Conservation (phyloP, 2,329 filamentous ascomycete genomes). For the Paecilomyces dactylethromorphus region DNA sequence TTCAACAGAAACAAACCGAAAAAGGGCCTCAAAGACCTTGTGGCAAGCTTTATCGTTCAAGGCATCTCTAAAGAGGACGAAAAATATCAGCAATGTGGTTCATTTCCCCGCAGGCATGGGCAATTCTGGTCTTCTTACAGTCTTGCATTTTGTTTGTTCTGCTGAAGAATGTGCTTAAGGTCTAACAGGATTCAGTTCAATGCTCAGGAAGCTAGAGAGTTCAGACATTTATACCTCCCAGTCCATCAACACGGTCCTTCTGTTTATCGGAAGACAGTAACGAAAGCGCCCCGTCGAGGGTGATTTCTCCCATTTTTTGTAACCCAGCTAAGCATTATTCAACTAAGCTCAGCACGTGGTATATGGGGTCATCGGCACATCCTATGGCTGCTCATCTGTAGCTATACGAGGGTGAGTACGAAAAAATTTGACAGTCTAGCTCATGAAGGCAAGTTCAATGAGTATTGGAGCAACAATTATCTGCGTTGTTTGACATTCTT, state of each 20-base stretch:
- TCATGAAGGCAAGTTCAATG: neutral
- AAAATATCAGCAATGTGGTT: constrained; percentile 8
- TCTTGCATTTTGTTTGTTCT: constrained; percentile 40
- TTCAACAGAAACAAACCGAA: constrained; percentile 64
- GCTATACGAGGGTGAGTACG: neutral
- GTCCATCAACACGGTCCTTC: constrained; percentile 44
- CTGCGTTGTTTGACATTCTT: neutral
- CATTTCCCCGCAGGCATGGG: neutral
- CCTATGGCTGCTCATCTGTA: neutral
- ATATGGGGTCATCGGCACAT: neutral
- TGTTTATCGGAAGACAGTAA: constrained; percentile 37
- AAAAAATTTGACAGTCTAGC: neutral
- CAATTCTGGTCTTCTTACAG: constrained; percentile 21
- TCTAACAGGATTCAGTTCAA: constrained; percentile 28
- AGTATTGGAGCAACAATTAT: neutral
- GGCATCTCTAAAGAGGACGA: constrained; percentile 22
- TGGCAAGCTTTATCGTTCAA: constrained; percentile 75
- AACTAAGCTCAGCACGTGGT: neutral
- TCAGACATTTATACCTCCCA: constrained; percentile 35
- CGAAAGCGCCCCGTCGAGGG: constrained; percentile 34
- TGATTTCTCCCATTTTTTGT: constrained; percentile 36
- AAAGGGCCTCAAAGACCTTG: constrained; percentile 72
- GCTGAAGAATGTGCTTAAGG: constrained; percentile 50
- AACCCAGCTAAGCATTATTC: neutral
- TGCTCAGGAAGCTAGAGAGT: constrained; percentile 2